Conservation (phyloP, 164 flowering plant species). For the Stephania yunnanensis region DNA sequence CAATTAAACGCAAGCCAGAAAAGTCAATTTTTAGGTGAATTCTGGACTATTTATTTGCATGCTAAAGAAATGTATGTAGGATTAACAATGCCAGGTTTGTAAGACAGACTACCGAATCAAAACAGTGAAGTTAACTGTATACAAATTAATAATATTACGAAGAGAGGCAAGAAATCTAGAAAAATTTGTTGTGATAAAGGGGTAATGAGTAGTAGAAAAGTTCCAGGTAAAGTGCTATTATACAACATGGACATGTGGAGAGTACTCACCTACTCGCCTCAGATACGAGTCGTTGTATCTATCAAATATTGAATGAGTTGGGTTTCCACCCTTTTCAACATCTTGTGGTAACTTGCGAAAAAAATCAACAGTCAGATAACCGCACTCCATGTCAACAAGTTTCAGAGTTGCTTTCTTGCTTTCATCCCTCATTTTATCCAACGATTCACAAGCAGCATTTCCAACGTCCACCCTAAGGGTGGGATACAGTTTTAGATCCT, state of each 20-base stretch:
- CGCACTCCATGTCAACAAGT: slow-evolving; percentile 87
- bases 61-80: background rate
- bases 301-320: slow-evolving; percentile 85
- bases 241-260: background rate
- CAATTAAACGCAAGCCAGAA: background rate
- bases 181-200: no score
- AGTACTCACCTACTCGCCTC: slow-evolving; percentile 64
- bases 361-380: slow-evolving; percentile 90
- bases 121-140: background rate
- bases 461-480: slow-evolving; percentile 51
- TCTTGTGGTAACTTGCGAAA: slow-evolving; percentile 98
- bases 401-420: slow-evolving; percentile 80
- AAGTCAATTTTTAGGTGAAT: background rate
- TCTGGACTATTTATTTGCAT: background rate
- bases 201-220: background rate
- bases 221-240: background rate
- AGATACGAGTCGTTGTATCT: slow-evolving; percentile 88
- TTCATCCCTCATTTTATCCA: slow-evolving; percentile 81
- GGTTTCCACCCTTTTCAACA: slow-evolving; percentile 94
- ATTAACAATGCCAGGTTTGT: background rate
- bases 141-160: background rate
- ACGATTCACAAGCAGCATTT: slow-evolving; percentile 69
- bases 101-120: background rate
- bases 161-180: background rate
- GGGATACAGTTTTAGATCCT: slow-evolving; percentile 86